Evolutionary conservation across 2,329 filamentous ascomycete species (phyloP).

Genomic region (Scedosporium aurantiacum): DNA sequence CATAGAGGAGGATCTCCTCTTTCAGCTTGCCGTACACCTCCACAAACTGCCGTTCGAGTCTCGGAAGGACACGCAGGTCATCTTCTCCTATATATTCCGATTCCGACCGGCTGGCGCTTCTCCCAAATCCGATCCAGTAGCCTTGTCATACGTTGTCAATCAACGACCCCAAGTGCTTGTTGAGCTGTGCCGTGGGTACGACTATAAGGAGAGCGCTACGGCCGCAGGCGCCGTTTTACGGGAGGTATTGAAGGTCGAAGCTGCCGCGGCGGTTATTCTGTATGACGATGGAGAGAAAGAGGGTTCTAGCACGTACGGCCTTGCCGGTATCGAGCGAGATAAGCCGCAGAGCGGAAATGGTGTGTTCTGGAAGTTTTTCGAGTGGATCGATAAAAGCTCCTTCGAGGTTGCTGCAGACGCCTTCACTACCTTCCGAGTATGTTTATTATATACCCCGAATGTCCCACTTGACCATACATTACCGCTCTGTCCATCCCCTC

Average conservation of each 20-base stretch:
- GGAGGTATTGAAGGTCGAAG: conserved; percentile 81
- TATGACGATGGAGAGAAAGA: conserved; percentile 74
- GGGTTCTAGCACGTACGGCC: conserved; percentile 62
- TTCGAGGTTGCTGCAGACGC: conserved; percentile 97
- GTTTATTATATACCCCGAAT: conserved; percentile 14
- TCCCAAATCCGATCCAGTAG: conserved; percentile 63
- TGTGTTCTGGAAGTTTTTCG: conserved; percentile 94
- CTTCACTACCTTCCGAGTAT: conserved; percentile 90
- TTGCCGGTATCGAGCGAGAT: conserved; percentile 67
- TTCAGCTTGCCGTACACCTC: conserved; percentile 70
- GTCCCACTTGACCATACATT: background rate
- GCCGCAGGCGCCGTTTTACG: conserved; percentile 81
- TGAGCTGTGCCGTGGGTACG: conserved; percentile 80
- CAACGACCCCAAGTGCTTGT: conserved; percentile 79
- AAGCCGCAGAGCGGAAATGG: conserved; percentile 66
- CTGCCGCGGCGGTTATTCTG: conserved; percentile 79
- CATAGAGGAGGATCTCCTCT: conserved; percentile 82
- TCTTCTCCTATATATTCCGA: conserved; percentile 89
- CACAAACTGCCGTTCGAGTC: conserved; percentile 88
- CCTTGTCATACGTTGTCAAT: conserved; percentile 79
- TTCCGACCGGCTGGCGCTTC: conserved; percentile 65
- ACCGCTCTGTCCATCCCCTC: background rate
- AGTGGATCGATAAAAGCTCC: conserved; percentile 91
- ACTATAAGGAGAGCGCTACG: conserved; percentile 81
- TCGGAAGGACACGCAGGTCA: conserved; percentile 88